These are phyloP conservation scores for Paralagenidium karlingii DNA, from an alignment of 352 stramenopile species.

Conservation along the genomic window DNA sequence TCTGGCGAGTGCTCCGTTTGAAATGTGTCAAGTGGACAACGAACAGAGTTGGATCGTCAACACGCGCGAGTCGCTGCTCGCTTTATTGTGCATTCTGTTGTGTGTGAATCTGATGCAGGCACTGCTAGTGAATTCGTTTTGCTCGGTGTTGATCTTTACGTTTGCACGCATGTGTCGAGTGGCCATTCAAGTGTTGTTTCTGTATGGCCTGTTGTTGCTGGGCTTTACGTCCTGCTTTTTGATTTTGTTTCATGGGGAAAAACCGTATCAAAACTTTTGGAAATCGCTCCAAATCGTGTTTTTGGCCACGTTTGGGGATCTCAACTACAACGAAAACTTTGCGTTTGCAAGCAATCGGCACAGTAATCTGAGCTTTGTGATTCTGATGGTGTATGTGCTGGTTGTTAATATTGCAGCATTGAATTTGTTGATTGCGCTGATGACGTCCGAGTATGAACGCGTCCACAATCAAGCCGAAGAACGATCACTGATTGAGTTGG, in stretches of 20 bases:
- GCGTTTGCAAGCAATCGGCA: conserved; percentile 26
- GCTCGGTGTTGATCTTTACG: conserved; percentile 51
- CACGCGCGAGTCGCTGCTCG: conserved; percentile 30
- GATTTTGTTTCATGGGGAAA: conserved; percentile 25
- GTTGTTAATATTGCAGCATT: conserved; percentile 41
- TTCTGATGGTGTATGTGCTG: conserved; percentile 35
- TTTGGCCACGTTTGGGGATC: conserved; percentile 36
- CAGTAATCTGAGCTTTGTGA: conserved; percentile 19
- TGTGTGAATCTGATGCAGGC: conserved; percentile 43
- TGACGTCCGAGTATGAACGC: conserved; percentile 49
- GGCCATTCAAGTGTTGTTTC: conserved; percentile 32
- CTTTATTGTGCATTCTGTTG: conserved; percentile 31
- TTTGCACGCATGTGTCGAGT: conserved; percentile 48
- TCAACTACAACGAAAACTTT: conserved; percentile 46
- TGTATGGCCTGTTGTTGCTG: conserved; percentile 33
- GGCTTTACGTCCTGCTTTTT: conserved; percentile 33
- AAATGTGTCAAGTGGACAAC: no score
- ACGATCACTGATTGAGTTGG: conserved; percentile 26
- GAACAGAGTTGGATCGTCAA: no score
- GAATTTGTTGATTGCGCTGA: conserved; percentile 37
- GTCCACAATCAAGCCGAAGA: conserved; percentile 39
- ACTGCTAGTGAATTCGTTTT: conserved; percentile 37
- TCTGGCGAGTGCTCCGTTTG: conserved; percentile 28
- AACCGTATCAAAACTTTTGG: conserved; percentile 26
- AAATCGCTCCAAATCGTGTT: conserved; percentile 39